Conservation (phyloP, 352 stramenopile genomes). For the Phytophthora citricola region DNA sequence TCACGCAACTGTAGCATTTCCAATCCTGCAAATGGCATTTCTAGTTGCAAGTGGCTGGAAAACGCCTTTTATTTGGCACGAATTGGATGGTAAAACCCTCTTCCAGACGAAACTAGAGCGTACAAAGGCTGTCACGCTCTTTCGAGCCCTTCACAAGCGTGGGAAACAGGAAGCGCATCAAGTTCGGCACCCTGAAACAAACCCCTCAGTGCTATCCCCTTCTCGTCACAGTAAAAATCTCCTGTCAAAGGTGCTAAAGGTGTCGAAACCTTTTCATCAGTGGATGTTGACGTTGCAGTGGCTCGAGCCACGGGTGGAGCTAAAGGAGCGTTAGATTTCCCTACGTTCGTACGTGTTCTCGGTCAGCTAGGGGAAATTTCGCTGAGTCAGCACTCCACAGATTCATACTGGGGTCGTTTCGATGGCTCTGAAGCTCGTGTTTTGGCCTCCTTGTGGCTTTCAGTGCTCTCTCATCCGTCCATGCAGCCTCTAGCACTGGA, state of each 20-base stretch:
- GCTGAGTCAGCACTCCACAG: slow-evolving; percentile 20
- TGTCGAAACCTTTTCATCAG: slow-evolving; percentile 46
- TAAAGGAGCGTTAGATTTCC: slow-evolving; percentile 56
- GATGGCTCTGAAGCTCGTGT: slow-evolving; percentile 49
- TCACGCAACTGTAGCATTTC: slow-evolving; percentile 23
- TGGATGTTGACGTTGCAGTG: slow-evolving; percentile 68
- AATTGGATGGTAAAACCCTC: slow-evolving; percentile 47
- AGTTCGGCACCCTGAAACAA: slow-evolving; percentile 6
- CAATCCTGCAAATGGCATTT: slow-evolving; percentile 57
- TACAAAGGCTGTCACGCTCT: slow-evolving; percentile 58
- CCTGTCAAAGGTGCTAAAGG: slow-evolving; percentile 20
- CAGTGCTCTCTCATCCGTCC: slow-evolving; percentile 41
- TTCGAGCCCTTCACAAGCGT: slow-evolving; percentile 48
- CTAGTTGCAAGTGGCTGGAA: slow-evolving; percentile 52
- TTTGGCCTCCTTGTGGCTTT: slow-evolving; percentile 54
- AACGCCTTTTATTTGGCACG: slow-evolving; percentile 37
- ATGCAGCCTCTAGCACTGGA: slow-evolving; percentile 29
- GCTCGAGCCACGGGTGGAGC: slow-evolving; percentile 54
- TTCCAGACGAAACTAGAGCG: slow-evolving; percentile 56
- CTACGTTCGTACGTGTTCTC: slow-evolving; percentile 50
- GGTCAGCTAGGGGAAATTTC: slow-evolving; percentile 43
- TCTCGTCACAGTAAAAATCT: slow-evolving; percentile 25
- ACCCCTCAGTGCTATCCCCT: slow-evolving; percentile 7
- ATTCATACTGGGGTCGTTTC: slow-evolving; percentile 53
- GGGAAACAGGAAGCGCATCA: slow-evolving; percentile 20